Conservation (phyloP, 805 yeast species). For the Metschnikowia drakensbergensis region DNA sequence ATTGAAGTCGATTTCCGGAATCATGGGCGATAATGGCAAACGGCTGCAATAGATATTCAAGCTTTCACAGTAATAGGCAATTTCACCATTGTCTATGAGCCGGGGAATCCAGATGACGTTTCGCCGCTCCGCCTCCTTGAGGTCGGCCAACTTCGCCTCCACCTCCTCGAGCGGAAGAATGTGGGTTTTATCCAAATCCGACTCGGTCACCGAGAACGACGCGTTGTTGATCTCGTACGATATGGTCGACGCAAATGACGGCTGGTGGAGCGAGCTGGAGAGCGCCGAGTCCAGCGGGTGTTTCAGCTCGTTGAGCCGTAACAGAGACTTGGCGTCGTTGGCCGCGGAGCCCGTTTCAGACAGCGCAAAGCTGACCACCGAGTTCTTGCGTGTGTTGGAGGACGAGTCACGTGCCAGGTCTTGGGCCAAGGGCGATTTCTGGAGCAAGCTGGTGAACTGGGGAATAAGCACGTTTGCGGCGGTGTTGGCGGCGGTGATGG, state of each 20-base stretch:
- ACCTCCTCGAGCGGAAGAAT: conserved; percentile 27
- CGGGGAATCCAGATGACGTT: conserved; percentile 57
- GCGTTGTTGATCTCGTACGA: conserved; percentile 6
- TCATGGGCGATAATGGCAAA: conserved; percentile 44
- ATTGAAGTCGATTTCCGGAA: conserved; percentile 19
- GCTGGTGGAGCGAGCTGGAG: conserved; percentile 6
- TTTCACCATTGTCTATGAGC: conserved; percentile 50
- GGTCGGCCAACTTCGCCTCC: conserved; percentile 24
- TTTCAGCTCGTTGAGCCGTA: conserved; percentile 4
- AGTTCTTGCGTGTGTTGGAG: conserved; percentile 42
- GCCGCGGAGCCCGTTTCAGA: conserved; percentile 34
- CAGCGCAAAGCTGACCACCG: conserved; percentile 48
- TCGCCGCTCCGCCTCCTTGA: conserved; percentile 17
- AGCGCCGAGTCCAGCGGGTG: background rate
- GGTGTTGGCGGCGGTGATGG: conserved; percentile 44
- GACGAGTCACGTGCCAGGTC: conserved; percentile 34
- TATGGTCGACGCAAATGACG: conserved; percentile 12
- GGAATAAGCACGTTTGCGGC: conserved; percentile 45
- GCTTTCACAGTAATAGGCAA: conserved; percentile 58
- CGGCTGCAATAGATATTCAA: conserved; percentile 56
- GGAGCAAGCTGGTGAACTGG: conserved; percentile 35
- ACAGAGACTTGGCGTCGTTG: conserved; percentile 1
- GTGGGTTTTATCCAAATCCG: conserved; percentile 9
- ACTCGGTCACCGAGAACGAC: conserved; percentile 4
- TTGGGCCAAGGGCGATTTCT: conserved; percentile 26